A percentile compares a stretch with the other conserved stretches of the same genome.
Conservation (phyloP, 371 early-diverging fungal species). For the Mortierella sp. region DNA sequence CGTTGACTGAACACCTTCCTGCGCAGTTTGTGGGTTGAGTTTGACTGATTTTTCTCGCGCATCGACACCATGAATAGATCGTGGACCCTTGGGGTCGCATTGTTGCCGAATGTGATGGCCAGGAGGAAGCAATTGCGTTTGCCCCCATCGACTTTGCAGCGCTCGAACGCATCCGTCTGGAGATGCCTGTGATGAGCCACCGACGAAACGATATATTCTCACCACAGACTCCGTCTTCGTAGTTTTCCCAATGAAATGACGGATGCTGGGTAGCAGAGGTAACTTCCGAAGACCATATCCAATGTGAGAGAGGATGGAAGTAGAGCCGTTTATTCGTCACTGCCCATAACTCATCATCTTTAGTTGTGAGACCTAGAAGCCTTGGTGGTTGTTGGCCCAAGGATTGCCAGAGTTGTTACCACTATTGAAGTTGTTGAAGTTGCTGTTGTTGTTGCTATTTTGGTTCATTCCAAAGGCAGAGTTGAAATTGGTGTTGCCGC, state of each 20-base stretch:
- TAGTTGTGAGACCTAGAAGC: slow-evolving; percentile 11
- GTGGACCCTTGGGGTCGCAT: slow-evolving; percentile 80
- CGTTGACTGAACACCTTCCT: too few species aligned
- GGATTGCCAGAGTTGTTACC: slow-evolving; percentile 22
- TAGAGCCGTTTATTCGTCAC: too few species aligned
- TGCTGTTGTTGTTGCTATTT: slow-evolving; percentile 19
- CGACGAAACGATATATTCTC: slow-evolving; percentile 73
- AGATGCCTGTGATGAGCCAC: slow-evolving; percentile 82
- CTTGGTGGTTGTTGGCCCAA: slow-evolving; percentile 17
- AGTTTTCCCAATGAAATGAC: background rate
- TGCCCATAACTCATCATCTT: too few species aligned
- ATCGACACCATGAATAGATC: slow-evolving; percentile 55
- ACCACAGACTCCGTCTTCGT: background rate
- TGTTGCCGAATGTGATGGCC: slow-evolving; percentile 69
- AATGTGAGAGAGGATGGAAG: too few species aligned
- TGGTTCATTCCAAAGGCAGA: slow-evolving; percentile 31
- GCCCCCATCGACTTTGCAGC: slow-evolving; percentile 73
- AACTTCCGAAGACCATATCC: too few species aligned
- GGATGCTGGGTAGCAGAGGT: background rate
- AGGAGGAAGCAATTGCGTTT: slow-evolving; percentile 59
- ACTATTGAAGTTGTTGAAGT: slow-evolving; percentile 11
- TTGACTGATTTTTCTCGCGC: too few species aligned
- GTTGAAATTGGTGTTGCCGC: slow-evolving; percentile 25
- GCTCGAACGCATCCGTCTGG: slow-evolving; percentile 67
- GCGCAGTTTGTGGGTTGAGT: too few species aligned